These are phyloP conservation scores for Podospora australis DNA, from an alignment of 495 filamentous ascomycete genomes.

Conservation along the genomic window DNA sequence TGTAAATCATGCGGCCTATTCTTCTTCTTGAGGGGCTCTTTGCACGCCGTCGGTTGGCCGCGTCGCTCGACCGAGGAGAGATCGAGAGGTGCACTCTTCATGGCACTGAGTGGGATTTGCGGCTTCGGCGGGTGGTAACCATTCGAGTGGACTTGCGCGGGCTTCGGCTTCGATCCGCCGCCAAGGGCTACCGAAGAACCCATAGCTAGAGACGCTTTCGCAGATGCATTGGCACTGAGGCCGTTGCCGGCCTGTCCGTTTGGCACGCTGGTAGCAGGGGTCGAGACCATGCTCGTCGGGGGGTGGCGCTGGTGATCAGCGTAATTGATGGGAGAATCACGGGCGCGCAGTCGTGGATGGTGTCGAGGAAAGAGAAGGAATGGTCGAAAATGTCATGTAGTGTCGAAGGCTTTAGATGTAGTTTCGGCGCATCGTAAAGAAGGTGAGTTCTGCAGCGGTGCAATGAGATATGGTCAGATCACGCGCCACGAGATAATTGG, in stretches of 20 bases:
- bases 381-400: neutral
- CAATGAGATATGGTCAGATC: neutral
- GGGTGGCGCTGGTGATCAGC: constrained; percentile 3
- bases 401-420: neutral
- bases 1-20: constrained; percentile 73
- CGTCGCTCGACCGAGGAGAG: constrained; percentile 85
- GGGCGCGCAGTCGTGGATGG: neutral
- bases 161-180: constrained; percentile 35
- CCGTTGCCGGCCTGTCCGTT: constrained; percentile 28
- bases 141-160: constrained; percentile 43
- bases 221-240: constrained; percentile 34
- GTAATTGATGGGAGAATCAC: too few species aligned
- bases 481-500: neutral
- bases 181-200: constrained; percentile 24
- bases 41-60: constrained; percentile 65
- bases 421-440: neutral
- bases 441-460: neutral
- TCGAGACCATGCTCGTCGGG: constrained; percentile 34
- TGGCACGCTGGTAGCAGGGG: constrained; percentile 30
- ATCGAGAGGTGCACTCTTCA: constrained; percentile 61
- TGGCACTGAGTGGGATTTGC: constrained; percentile 43
- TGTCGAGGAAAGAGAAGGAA: too few species aligned
- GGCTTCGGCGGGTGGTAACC: constrained; percentile 46
- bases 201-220: constrained; percentile 44
- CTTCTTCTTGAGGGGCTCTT: constrained; percentile 67